Base-by-base conservation (phyloP, 2,329 filamentous ascomycete genomes). In the Alternaria arbusti region DNA sequence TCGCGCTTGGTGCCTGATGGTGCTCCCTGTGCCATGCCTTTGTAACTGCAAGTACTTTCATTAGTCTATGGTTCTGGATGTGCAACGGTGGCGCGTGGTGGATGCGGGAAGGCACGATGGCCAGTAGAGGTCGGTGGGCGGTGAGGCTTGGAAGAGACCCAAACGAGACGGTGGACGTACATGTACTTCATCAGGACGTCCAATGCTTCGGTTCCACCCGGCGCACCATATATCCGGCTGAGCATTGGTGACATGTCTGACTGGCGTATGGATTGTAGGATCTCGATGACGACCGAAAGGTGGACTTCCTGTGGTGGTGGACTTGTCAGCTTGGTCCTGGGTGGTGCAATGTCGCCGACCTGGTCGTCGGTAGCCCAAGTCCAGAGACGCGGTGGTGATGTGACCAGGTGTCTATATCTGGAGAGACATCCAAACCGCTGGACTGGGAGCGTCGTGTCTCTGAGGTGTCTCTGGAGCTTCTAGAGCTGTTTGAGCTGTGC, bases 121-220 rank as follows among this genome's bases (percentile, higher is more conserved):
- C 9, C 49, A 49, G 46, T 12, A 40, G 36, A 17, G 36, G 36
- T 6, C 20, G 10, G 49, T 52, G 49, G 36, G 49, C 28, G 28
- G 36, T 32, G 49, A 23, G 49, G 20, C 28, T 25, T 20, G 20
- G 5, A 3, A 6, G 22, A 36, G 30, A 20, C 49, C 13, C 49
- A 52, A 52, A 40, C 20, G 30, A 52, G 49, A 23, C 30, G 28
- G 15, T 40, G 20, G 49, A 85, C 91, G 76, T 88, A 97, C 89
- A 97, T 85, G 83, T 97, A 99, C 85, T 99, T 99, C 92, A 97
- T 97, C 80, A 99, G 84, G 55, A 95, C 93, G 80, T 99, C 96
- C 70, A 97, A 84, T 65, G 92, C 87, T 82, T 98, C 96, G 65
- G 88, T 89, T 26, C 96, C 96, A 65, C 92, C 92, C 54, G 91